Evolutionary conservation across 1,284 basidiomycete genomes (phyloP).

Genomic region (Fomitopsis palustris): DNA sequence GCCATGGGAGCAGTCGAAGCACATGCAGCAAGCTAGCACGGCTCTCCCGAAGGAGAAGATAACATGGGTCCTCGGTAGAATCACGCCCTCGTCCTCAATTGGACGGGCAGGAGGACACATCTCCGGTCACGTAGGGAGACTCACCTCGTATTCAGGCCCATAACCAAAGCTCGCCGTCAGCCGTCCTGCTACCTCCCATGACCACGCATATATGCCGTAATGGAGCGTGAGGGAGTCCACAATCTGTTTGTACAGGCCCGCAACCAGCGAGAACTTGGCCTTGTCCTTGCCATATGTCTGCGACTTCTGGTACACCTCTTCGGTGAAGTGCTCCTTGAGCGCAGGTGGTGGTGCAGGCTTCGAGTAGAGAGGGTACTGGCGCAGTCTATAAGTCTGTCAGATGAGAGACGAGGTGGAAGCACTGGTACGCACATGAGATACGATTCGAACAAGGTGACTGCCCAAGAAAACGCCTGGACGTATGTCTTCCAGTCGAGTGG

Average conservation of each 20-base stretch:
- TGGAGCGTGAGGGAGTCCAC: constrained; percentile 74
- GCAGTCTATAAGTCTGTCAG: constrained; percentile 44
- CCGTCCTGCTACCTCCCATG: constrained; percentile 64
- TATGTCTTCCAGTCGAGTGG: constrained; percentile 34
- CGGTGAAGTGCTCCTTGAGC: constrained; percentile 70
- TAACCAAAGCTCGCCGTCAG: constrained; percentile 55
- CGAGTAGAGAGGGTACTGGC: constrained; percentile 84
- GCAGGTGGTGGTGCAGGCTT: constrained; percentile 75
- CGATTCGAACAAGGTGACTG: constrained; percentile 78
- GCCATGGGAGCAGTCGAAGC: no score
- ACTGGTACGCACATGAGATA: constrained; percentile 63
- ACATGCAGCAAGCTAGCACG: no score
- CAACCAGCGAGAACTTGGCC: constrained; percentile 78
- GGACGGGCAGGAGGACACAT: no score
- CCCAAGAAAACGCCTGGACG: constrained; percentile 69
- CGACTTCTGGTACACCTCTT: constrained; percentile 82
- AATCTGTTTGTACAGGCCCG: constrained; percentile 70
- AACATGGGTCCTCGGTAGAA: no score
- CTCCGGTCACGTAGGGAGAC: constrained; percentile 14
- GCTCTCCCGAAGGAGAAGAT: no score
- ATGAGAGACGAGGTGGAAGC: constrained; percentile 1
- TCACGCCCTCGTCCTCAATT: no score
- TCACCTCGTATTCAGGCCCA: constrained; percentile 63
- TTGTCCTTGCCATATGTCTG: constrained; percentile 93
- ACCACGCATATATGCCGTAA: constrained; percentile 76